Evolutionary conservation across 2,329 filamentous ascomycete species (phyloP), one percentile per base, ranked within the genome.

Genomic region (Mariannaea elegans): DNA sequence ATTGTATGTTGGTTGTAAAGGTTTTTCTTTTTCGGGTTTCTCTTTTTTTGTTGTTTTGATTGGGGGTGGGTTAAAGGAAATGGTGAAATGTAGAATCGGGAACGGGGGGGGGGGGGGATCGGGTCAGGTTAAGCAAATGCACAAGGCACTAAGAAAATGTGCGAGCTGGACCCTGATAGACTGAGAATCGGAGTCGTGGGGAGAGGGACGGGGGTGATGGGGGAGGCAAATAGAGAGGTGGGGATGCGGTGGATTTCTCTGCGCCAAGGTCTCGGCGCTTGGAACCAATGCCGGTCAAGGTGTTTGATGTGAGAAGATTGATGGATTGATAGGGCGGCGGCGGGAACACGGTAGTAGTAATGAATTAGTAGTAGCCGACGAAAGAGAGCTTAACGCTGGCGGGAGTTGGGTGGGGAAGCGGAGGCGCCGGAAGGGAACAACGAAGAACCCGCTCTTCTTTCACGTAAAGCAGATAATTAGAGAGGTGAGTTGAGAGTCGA

Each of bases 251-350:
- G 51, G 41, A 21, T 29, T 29, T 39, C n/a, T 19, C 16, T 24
- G 51, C 44, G 41, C 51, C 42, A 54, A 54, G 51, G 41, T 54
- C 51, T 47, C 31, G 44, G 51, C 36, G 51, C 23, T 24, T 47
- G 23, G 48, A 39, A 14, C 44, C n/a, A 32, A 32, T 46, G 27
- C 44, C 24, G 44, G 39, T 31, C 44, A 54, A 29, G 9, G 24
- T 16, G 44, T 32, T 31, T 27, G 31, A 46, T 18, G 41, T 41
- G 24, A 45, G 42, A 31, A 23, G 32, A 21, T 45, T 18, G 39
- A n/a, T n/a, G 39, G 41, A 41, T 29, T 36, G n/a, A 45, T 29
- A n/a, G n/a, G 18, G 38, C 6, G 16, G 16, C 14, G 13, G 41
- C 49, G 48, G 36, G n/a, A 50, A 50, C 39, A 50, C 34, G 24